phyloP scores from a whole-genome alignment of 192 early-diverging fungal species.

The Coemansia sp. region DNA sequence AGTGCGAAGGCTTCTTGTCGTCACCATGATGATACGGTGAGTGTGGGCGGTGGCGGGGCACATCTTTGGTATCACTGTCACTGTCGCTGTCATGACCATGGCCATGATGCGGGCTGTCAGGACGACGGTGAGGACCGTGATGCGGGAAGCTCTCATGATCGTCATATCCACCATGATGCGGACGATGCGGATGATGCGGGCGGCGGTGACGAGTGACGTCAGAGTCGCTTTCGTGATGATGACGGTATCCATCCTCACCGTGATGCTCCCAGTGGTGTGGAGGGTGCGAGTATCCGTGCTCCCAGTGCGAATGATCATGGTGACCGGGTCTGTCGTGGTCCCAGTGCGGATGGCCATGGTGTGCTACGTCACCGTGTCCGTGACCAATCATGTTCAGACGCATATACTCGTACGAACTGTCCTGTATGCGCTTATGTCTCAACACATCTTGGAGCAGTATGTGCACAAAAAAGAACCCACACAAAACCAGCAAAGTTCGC shows the following conservation, averaged over 20 bases:
- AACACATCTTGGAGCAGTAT: neutral
- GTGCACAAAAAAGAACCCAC: neutral
- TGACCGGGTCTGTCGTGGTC: no score
- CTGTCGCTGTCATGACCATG: neutral
- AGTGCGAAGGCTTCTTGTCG: neutral
- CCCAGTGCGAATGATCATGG: slow-evolving; percentile 2
- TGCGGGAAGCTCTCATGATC: slow-evolving; percentile 10
- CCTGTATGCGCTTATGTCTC: neutral
- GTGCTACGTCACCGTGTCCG: no score
- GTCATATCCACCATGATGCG: neutral
- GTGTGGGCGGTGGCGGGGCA: no score
- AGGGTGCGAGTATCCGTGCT: neutral
- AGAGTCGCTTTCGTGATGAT: slow-evolving; percentile 9
- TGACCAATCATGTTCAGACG: no score
- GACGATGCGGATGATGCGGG: slow-evolving; percentile 3
- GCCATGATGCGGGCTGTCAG: neutral
- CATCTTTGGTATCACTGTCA: neutral
- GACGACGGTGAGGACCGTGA: slow-evolving; percentile 9
- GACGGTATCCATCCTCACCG: neutral
- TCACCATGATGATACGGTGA: neutral
- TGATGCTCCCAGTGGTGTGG: slow-evolving; percentile 3
- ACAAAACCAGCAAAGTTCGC: neutral
- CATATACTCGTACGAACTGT: no score
- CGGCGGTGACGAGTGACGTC: neutral
- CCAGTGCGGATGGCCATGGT: no score